Conservation (phyloP, 2,329 filamentous ascomycete genomes). For the Corinectria fuckeliana region DNA sequence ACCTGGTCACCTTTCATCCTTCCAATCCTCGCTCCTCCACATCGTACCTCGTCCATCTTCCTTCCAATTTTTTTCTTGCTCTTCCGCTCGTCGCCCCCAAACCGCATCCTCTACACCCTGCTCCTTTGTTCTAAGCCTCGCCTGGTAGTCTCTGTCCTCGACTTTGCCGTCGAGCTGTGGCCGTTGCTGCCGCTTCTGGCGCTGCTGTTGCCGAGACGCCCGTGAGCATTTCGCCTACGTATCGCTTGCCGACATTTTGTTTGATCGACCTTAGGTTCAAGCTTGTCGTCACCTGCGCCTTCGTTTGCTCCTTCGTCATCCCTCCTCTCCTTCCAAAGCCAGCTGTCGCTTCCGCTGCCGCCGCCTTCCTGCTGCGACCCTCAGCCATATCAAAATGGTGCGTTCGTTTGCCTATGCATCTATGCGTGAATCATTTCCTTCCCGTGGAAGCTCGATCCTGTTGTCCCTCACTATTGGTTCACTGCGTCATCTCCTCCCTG, state of each 20-base stretch:
- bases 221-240: constrained; percentile 3
- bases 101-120: neutral
- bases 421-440: constrained; percentile 1
- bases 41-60: constrained; percentile 1
- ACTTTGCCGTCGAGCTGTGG: constrained; percentile 15
- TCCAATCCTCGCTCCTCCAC: constrained; percentile 12
- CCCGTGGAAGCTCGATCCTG: neutral
- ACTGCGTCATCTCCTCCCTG: constrained; percentile 30
- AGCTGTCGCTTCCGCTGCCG: constrained; percentile 14
- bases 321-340: neutral
- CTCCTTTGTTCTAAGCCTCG: constrained; percentile 2
- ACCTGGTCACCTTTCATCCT: constrained; percentile 8
- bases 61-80: constrained; percentile 10
- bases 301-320: constrained; percentile 1
- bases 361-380: too few species aligned
- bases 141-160: constrained; percentile 9
- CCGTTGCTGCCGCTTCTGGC: constrained; percentile 3
- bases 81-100: neutral
- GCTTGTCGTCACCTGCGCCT: neutral
- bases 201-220: constrained; percentile 21
- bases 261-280: constrained; percentile 12
- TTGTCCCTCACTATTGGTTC: neutral
- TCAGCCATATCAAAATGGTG: constrained; percentile 33
- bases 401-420: constrained; percentile 15
- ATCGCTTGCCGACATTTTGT: constrained; percentile 16